Conservation (phyloP, 2,329 filamentous ascomycete species). For the Exophiala phaeomuriformis region DNA sequence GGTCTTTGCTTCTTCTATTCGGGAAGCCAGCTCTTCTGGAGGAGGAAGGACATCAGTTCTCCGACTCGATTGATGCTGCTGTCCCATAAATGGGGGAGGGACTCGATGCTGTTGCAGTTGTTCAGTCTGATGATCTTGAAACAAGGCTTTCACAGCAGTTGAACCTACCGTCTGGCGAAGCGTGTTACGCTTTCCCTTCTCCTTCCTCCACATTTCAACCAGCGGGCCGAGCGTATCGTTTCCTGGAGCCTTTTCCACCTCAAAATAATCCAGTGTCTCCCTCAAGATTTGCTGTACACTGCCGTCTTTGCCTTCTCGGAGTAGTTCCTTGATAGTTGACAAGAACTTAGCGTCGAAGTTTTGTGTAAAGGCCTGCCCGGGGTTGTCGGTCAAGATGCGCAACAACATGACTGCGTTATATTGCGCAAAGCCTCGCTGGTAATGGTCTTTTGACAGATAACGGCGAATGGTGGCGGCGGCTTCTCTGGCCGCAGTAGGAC, state of each 20-base stretch:
- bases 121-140: constrained; percentile 24
- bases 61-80: constrained; percentile 35
- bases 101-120: constrained; percentile 16
- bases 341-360: constrained; percentile 83
- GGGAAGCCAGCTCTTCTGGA: constrained; percentile 67
- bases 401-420: constrained; percentile 96
- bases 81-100: constrained; percentile 12
- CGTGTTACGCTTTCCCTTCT: constrained; percentile 61
- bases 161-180: constrained; percentile 23
- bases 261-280: constrained; percentile 76
- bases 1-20: constrained; percentile 83
- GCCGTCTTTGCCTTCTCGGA: constrained; percentile 63
- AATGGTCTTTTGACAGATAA: constrained; percentile 67
- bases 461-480: constrained; percentile 75
- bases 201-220: constrained; percentile 80
- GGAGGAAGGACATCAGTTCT: constrained; percentile 48
- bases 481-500: constrained; percentile 73
- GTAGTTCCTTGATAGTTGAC: constrained; percentile 63
- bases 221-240: constrained; percentile 64
- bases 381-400: constrained; percentile 86
- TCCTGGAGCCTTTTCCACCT: constrained; percentile 61
- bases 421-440: constrained; percentile 60
- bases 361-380: constrained; percentile 80
- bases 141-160: constrained; percentile 15
- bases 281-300: constrained; percentile 78